Evolutionary conservation across 2,329 filamentous ascomycete genomes (phyloP).

Genomic region (Botrytis deweyae): DNA sequence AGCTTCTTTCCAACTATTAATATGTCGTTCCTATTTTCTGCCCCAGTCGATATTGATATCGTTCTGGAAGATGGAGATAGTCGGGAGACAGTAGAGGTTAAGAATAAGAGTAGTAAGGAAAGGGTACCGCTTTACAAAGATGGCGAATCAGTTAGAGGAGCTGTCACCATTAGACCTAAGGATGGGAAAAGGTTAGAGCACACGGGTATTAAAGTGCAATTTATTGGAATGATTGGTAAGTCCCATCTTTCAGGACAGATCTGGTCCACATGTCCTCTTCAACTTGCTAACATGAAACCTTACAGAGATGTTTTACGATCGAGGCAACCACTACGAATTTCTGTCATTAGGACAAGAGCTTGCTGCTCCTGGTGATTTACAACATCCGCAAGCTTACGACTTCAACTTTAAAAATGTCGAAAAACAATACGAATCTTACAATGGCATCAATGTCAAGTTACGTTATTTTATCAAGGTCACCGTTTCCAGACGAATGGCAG

Average conservation of each 20-base stretch:
- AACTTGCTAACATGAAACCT: background rate
- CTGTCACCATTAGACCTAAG: constrained; percentile 91
- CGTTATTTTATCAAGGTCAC: constrained; percentile 98
- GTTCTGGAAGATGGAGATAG: constrained; percentile 95
- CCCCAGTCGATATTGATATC: constrained; percentile 97
- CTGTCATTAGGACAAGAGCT: constrained; percentile 95
- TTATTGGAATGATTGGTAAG: constrained; percentile 95
- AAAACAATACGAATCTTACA: constrained; percentile 99
- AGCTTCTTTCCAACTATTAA: background rate
- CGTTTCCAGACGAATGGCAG: constrained; percentile 93
- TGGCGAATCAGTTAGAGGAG: constrained; percentile 95
- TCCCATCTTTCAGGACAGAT: constrained; percentile 21
- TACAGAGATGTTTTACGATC: constrained; percentile 98
- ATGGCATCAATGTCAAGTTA: constrained; percentile 98
- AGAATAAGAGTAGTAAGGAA: constrained; percentile 96
- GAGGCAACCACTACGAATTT: constrained; percentile 99
- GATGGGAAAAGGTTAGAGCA: constrained; percentile 98
- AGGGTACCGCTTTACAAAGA: constrained; percentile 97
- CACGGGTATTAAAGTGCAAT: constrained; percentile 98
- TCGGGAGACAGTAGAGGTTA: constrained; percentile 92
- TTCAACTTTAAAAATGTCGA: constrained; percentile 99
- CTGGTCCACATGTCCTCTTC: background rate
- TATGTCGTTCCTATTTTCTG: constrained; percentile 99
- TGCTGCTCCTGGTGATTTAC: constrained; percentile 92
- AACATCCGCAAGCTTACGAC: constrained; percentile 97